These are phyloP conservation scores for Pseudonitzschia multiseries DNA, from an alignment of 108 stramenopile genomes.

Conservation along the genomic window DNA sequence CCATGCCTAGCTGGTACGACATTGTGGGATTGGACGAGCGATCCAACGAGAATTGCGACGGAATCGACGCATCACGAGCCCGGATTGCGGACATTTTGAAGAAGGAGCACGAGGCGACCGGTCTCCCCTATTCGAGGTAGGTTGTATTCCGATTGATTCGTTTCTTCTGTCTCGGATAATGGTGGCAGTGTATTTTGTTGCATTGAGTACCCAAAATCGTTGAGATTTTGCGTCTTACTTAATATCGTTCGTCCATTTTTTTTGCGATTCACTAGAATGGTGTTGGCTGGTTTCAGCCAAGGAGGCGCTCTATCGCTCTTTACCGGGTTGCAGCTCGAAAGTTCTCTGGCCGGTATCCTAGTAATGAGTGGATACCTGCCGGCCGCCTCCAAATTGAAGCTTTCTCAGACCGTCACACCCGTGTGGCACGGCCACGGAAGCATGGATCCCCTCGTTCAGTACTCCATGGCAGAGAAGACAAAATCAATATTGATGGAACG, in stretches of 20 bases:
- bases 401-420: slow-evolving; percentile 62
- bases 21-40: slow-evolving; percentile 86
- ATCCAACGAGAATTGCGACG: slow-evolving; percentile 82
- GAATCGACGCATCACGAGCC: slow-evolving; percentile 69
- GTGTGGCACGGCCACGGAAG: slow-evolving; percentile 91
- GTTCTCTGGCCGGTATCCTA: slow-evolving; percentile 79
- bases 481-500: slow-evolving; percentile 41
- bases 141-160: neutral
- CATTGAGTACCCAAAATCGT: neutral
- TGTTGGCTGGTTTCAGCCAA: slow-evolving; percentile 92
- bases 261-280: slow-evolving; percentile 51
- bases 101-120: slow-evolving; percentile 63
- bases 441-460: slow-evolving; percentile 79
- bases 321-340: slow-evolving; percentile 86
- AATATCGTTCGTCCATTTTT: neutral
- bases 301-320: slow-evolving; percentile 88
- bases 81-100: slow-evolving; percentile 52
- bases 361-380: slow-evolving; percentile 89
- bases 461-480: slow-evolving; percentile 73
- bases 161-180: neutral
- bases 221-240: neutral
- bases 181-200: neutral
- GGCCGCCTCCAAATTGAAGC: slow-evolving; percentile 61
- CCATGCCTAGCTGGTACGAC: slow-evolving; percentile 93
- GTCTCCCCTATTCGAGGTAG: slow-evolving; percentile 68